Evolutionary conservation across 108 stramenopile genomes (phyloP).

Genomic region (Nitzschia sp.): DNA sequence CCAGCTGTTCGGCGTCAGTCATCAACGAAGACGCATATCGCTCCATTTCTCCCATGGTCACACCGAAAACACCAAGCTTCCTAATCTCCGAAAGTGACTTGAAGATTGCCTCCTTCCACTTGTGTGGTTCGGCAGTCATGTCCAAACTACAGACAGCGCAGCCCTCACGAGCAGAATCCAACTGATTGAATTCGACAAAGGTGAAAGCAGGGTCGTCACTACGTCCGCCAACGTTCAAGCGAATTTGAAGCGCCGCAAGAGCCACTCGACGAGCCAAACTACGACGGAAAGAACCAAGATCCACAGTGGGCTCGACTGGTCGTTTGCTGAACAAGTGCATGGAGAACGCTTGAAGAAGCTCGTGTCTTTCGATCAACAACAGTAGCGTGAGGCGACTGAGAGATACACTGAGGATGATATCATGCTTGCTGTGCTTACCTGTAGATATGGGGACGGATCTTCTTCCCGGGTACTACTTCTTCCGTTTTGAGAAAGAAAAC

Average conservation of each 20-base stretch:
- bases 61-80: conserved; percentile 88
- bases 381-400: no score
- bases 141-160: conserved; percentile 97
- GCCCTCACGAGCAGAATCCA: conserved; percentile 95
- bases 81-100: conserved; percentile 92
- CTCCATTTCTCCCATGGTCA: conserved; percentile 91
- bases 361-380: conserved; percentile 71
- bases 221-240: conserved; percentile 91
- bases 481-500: conserved; percentile 69
- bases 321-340: conserved; percentile 97
- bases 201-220: conserved; percentile 94
- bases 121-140: conserved; percentile 89
- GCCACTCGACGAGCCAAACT: conserved; percentile 89
- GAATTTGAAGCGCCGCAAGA: conserved; percentile 93
- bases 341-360: conserved; percentile 90
- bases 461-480: conserved; percentile 62
- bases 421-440: conserved; percentile 28
- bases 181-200: conserved; percentile 97
- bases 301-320: conserved; percentile 89
- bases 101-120: conserved; percentile 92
- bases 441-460: conserved; percentile 87
- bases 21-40: conserved; percentile 91
- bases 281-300: conserved; percentile 82
- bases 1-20: conserved; percentile 93
- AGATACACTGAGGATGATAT: no score